phyloP scores from a whole-genome alignment of 1,284 basidiomycete genomes.

The Ustilago cynodontis region DNA sequence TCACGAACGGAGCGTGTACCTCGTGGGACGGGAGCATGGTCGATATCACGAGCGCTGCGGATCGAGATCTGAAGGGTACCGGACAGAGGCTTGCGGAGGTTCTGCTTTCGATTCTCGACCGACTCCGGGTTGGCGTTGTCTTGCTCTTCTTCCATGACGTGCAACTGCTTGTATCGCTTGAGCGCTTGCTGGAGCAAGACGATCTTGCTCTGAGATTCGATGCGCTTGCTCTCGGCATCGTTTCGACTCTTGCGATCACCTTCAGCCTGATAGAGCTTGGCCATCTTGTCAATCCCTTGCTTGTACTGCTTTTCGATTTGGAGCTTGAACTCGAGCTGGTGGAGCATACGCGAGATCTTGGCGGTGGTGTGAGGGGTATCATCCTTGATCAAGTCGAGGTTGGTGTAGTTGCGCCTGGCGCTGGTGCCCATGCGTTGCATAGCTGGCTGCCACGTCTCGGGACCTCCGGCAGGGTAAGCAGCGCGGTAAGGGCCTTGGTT shows the following conservation, averaged over 20 bases:
- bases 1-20: conserved; percentile 73
- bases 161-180: conserved; percentile 94
- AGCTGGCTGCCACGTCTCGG: conserved; percentile 54
- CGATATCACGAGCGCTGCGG: conserved; percentile 90
- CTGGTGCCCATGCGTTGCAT: conserved; percentile 63
- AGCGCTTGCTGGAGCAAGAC: conserved; percentile 90
- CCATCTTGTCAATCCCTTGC: conserved; percentile 99
- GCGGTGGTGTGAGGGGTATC: conserved; percentile 96
- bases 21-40: conserved; percentile 84
- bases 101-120: conserved; percentile 83
- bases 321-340: conserved; percentile 98
- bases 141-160: conserved; percentile 89
- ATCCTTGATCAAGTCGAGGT: conserved; percentile 89
- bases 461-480: conserved; percentile 21
- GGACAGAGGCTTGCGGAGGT: conserved; percentile 90
- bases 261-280: conserved; percentile 85
- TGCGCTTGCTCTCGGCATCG: conserved; percentile 91
- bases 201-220: conserved; percentile 96
- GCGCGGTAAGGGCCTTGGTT: conserved; percentile 41
- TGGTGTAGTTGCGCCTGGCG: conserved; percentile 61
- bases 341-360: conserved; percentile 97
- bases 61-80: conserved; percentile 92
- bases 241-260: conserved; percentile 80
- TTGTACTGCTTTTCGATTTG: conserved; percentile 99
- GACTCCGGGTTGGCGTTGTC: conserved; percentile 73